Percentiles rank a stretch among this genome's conserved stretches.
Evolutionary conservation across 208 protist species (phyloP).

Genomic region (Zelonia costaricensis): DNA sequence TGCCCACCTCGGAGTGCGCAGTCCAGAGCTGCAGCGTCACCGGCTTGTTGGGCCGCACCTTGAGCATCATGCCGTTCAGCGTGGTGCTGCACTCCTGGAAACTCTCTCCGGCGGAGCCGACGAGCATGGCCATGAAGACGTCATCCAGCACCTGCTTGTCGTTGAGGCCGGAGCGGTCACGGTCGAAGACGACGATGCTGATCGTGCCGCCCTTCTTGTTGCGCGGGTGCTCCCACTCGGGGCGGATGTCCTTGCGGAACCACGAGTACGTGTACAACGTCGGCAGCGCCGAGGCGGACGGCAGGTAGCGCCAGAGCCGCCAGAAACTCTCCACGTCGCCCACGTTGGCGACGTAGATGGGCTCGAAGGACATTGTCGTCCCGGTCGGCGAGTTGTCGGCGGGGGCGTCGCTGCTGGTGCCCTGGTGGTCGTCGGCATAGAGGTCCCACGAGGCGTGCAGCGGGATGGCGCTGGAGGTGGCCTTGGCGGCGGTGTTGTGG

Average conservation of each 20-base stretch:
- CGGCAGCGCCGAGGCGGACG: slow-evolving; percentile 58
- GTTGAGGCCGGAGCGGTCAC: slow-evolving; percentile 70
- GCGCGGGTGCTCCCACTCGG: slow-evolving; percentile 85
- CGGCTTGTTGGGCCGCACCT: slow-evolving; percentile 76
- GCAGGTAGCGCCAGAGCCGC: slow-evolving; percentile 77
- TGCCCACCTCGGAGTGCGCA: slow-evolving; percentile 59
- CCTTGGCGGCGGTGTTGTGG: slow-evolving; percentile 56
- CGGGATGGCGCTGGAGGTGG: slow-evolving; percentile 45
- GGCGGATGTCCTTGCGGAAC: slow-evolving; percentile 83
- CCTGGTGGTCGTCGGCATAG: slow-evolving; percentile 79
- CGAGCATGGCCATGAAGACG: slow-evolving; percentile 77
- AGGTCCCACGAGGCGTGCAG: slow-evolving; percentile 80
- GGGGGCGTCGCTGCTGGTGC: slow-evolving; percentile 18
- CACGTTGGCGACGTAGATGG: slow-evolving; percentile 71
- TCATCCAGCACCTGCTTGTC: slow-evolving; percentile 84
- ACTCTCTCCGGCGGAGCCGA: slow-evolving; percentile 68
- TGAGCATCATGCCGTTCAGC: slow-evolving; percentile 87
- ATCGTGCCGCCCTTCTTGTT: slow-evolving; percentile 88
- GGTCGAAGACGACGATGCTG: slow-evolving; percentile 79
- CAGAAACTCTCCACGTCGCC: slow-evolving; percentile 80
- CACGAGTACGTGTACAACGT: slow-evolving; percentile 83
- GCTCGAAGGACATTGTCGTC: slow-evolving; percentile 46
- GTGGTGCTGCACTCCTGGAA: slow-evolving; percentile 68
- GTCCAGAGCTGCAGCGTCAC: slow-evolving; percentile 84
- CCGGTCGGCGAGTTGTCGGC: slow-evolving; percentile 15